These are phyloP conservation scores for Lachnellula hyalina DNA, from an alignment of 2,329 filamentous ascomycete genomes.

Conservation along the genomic window DNA sequence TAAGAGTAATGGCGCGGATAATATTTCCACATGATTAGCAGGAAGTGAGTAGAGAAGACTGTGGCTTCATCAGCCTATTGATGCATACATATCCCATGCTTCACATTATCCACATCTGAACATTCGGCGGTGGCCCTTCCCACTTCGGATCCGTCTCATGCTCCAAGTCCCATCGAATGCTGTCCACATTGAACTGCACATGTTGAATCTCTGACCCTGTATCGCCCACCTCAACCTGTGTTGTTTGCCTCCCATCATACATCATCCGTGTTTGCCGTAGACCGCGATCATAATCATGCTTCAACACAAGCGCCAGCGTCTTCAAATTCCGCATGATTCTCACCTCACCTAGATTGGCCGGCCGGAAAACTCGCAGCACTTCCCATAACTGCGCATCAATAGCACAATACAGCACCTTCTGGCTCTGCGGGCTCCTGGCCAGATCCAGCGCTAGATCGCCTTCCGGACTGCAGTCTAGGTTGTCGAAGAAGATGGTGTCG, in stretches of 20 bases:
- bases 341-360: constrained; percentile 22
- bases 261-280: constrained; percentile 3
- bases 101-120: constrained; percentile 26
- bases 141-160: constrained; percentile 10
- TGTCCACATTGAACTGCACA: constrained; percentile 21
- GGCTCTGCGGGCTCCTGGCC: constrained; percentile 15
- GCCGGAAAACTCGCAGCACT: constrained; percentile 22
- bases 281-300: constrained; percentile 12
- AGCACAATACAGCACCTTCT: constrained; percentile 19
- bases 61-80: background rate
- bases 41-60: background rate
- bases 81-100: background rate
- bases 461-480: constrained; percentile 23
- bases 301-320: constrained; percentile 23
- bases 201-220: constrained; percentile 15
- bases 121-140: constrained; percentile 12
- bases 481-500: constrained; percentile 28
- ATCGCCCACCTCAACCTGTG: constrained; percentile 11
- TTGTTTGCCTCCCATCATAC: constrained; percentile 7
- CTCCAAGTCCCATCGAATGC: constrained; percentile 18
- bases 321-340: constrained; percentile 18
- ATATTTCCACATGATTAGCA: background rate
- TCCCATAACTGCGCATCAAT: constrained; percentile 26
- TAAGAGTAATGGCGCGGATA: background rate
- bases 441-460: constrained; percentile 26